phyloP scores from a whole-genome alignment of 2,329 filamentous ascomycete species.

The Blastomyces gilchristii region DNA sequence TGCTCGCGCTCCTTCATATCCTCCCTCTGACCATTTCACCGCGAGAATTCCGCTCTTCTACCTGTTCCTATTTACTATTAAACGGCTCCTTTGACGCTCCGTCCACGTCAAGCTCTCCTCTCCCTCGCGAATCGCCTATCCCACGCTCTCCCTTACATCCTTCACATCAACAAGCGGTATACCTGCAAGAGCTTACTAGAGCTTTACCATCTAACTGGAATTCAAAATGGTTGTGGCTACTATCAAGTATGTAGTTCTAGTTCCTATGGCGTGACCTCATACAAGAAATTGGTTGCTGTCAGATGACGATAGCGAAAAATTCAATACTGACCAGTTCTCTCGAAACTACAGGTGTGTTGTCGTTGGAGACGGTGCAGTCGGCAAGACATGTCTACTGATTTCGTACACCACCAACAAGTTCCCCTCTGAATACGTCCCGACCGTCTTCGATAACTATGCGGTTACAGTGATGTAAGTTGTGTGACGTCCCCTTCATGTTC shows the following conservation, averaged over 20 bases:
- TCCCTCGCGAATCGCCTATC: conserved; percentile 9
- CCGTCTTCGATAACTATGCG: conserved; percentile 99
- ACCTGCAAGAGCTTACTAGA: conserved; percentile 1
- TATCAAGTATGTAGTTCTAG: conserved; percentile 46
- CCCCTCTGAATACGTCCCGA: conserved; percentile 98
- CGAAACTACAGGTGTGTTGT: conserved; percentile 70
- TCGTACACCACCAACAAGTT: conserved; percentile 99
- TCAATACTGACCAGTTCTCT: not conserved
- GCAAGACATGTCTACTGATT: conserved; percentile 98
- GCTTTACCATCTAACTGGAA: not conserved
- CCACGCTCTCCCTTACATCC: conserved; percentile 1
- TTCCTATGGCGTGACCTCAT: not conserved
- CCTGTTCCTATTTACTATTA: not conserved
- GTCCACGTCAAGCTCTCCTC: not conserved
- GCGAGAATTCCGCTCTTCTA: not conserved
- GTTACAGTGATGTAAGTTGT: conserved; percentile 94
- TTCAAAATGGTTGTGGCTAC: conserved; percentile 51
- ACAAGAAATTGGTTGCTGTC: conserved; percentile 12
- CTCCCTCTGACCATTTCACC: conserved; percentile 2
- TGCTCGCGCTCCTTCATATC: not conserved
- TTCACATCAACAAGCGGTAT: conserved; percentile 5
- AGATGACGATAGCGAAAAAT: conserved; percentile 9
- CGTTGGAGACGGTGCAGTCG: conserved; percentile 97
- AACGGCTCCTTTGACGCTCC: not conserved
- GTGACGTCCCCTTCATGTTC: not conserved